Base-by-base conservation (phyloP, 257 asterid genomes). In the Solanum etuberosum region DNA sequence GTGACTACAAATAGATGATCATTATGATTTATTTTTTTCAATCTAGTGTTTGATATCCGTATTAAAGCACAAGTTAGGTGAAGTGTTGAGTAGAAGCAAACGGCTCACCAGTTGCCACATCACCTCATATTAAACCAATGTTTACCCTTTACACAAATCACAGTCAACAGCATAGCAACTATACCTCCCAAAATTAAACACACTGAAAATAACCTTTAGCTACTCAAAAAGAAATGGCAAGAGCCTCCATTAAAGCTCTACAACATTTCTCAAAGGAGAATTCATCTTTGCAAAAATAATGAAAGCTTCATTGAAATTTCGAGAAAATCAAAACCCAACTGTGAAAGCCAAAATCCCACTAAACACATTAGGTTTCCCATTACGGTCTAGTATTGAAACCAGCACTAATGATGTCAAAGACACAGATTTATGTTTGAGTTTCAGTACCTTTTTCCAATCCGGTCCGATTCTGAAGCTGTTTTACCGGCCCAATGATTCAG, bases 321-420 rank as follows among this genome's bases (percentile, higher is more conserved):
- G 32, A n/a, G 88, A 86, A 86, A 86, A 85, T 85, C 71, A 85
- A 85, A 27, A 21, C 37, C 87, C 87, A 48, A 46, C 71, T 31
- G 3, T 85, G 27, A 71, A 71, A 73, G 43, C 63, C 74, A 86
- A 86, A 48, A 86, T 86, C 32, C 88, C 88, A 86, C 2, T 70
- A 12, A 85, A 85, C 5, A 31, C 68, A 8, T 72, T 86, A 21
- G 34, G 35, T 25, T 20, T 71, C 25, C 83, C 72, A 18, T 85
- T 85, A 40, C 54, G 83, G 5, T 71, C 83, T 20, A 31, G 63
- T 9, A 48, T 85, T 20, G 83, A 85, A 48, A 77, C 83, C 32
- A 71, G 72, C 23, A 38, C 35, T 40, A 76, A 16, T 76, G 32
- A 76, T 32, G 21, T 15, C 23, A 32, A 23, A 25, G 23, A 54